phyloP scores from a whole-genome alignment of 2,329 filamentous ascomycete species.

The Ambrosiella beaveri region DNA sequence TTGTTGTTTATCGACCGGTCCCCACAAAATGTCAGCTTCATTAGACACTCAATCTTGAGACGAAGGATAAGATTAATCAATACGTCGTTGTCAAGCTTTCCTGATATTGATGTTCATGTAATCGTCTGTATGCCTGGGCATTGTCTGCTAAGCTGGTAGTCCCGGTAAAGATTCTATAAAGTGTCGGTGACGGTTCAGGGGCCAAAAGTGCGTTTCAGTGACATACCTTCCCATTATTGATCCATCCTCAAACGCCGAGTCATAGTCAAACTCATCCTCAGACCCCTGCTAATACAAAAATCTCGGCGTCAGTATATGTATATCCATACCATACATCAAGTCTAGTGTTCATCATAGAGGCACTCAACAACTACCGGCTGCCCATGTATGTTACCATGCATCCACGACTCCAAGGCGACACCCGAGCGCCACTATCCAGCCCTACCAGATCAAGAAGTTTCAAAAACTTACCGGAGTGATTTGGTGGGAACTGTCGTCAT shows the following conservation, averaged over 20 bases:
- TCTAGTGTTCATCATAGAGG: no score
- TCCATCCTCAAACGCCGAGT: not conserved
- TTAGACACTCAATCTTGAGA: not conserved
- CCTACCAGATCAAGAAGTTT: not conserved
- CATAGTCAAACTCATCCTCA: not conserved
- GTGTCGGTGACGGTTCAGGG: not conserved
- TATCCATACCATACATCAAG: no score
- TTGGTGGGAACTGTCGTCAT: not conserved
- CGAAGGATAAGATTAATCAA: slow-evolving; percentile 11
- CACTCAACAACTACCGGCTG: no score
- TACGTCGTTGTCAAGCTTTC: slow-evolving; percentile 17
- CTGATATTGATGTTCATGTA: slow-evolving; percentile 18
- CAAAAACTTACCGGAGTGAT: slow-evolving; percentile 2
- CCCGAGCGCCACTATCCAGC: no score
- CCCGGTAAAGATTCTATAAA: slow-evolving; percentile 14
- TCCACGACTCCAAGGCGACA: no score
- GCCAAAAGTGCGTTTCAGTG: not conserved
- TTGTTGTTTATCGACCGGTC: slow-evolving; percentile 14
- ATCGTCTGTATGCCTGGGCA: slow-evolving; percentile 18
- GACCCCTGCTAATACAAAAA: not conserved
- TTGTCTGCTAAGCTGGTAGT: slow-evolving; percentile 20
- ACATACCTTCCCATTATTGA: not conserved
- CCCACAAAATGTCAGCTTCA: slow-evolving; percentile 2
- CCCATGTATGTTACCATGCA: no score
- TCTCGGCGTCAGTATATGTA: no score